Evolutionary conservation across 2,329 filamentous ascomycete genomes (phyloP).

Genomic region (Trichoderma atroviride): DNA sequence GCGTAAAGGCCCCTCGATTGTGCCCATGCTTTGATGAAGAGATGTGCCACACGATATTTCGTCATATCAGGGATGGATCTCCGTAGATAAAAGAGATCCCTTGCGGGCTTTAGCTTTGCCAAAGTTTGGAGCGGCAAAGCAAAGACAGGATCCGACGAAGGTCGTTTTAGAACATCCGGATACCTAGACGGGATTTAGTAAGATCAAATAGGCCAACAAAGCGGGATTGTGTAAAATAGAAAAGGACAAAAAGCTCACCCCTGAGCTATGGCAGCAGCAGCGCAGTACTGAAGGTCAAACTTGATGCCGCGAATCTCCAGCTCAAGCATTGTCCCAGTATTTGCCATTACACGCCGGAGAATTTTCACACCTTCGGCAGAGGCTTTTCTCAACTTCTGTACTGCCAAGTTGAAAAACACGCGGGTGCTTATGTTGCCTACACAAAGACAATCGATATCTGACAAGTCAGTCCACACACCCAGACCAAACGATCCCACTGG

Average conservation of each 20-base stretch:
- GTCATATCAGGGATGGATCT: constrained; percentile 61
- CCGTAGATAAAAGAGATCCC: constrained; percentile 64
- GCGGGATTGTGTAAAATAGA: not conserved
- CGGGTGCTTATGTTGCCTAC: constrained; percentile 63
- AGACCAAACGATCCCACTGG: constrained; percentile 69
- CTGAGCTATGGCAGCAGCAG: constrained; percentile 58
- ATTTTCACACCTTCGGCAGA: constrained; percentile 49
- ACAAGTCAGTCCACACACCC: constrained; percentile 61
- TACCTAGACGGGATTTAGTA: constrained; percentile 38
- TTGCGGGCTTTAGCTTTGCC: constrained; percentile 64
- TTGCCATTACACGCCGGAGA: constrained; percentile 59
- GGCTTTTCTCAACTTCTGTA: constrained; percentile 56
- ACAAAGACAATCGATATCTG: constrained; percentile 68
- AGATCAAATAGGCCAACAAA: not conserved
- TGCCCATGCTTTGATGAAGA: constrained; percentile 65
- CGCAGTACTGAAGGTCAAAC: constrained; percentile 69
- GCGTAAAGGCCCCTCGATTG: constrained; percentile 64
- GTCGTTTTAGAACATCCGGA: constrained; percentile 51
- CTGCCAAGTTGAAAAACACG: constrained; percentile 63
- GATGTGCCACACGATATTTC: constrained; percentile 61
- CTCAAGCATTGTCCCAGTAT: constrained; percentile 66
- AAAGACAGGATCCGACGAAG: constrained; percentile 57
- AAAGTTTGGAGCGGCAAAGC: constrained; percentile 58
- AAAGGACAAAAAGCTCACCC: constrained; percentile 37
- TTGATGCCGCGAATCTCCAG: constrained; percentile 60